Percentiles rank a stretch among this genome's conserved stretches.
These are phyloP conservation scores for Backusella australiensis DNA, from an alignment of 192 early-diverging fungal species.

Conservation along the genomic window DNA sequence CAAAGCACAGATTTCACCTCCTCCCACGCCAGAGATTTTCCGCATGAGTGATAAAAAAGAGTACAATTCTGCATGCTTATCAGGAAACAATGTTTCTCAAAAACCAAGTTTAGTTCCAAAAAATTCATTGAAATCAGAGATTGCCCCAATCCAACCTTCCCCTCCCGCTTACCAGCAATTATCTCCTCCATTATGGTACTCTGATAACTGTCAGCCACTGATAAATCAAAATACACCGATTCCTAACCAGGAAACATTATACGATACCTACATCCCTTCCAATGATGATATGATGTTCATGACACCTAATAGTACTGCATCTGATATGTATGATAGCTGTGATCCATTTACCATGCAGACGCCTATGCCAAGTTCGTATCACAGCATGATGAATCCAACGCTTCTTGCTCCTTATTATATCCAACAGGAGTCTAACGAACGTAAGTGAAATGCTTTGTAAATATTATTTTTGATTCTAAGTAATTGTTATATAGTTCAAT, in stretches of 20 bases:
- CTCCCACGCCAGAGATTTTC: constrained; percentile 2
- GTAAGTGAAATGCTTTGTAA: neutral
- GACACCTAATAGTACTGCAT: neutral
- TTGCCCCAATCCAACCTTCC: neutral
- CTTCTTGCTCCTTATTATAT: constrained; percentile 12
- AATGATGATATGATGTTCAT: neutral
- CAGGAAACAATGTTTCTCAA: neutral
- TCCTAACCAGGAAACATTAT: neutral
- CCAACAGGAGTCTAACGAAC: neutral
- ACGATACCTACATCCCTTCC: neutral
- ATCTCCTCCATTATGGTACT: neutral
- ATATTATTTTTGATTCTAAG: neutral
- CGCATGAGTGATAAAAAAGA: constrained; percentile 3
- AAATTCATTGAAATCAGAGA: neutral
- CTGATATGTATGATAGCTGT: constrained; percentile 8
- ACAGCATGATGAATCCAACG: constrained; percentile 15
- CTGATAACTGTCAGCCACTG: neutral
- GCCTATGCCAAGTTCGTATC: neutral
- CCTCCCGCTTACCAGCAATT: neutral
- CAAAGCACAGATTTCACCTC: neutral
- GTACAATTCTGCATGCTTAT: neutral
- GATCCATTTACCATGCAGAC: constrained; percentile 1
- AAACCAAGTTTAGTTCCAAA: neutral
- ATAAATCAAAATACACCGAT: neutral
- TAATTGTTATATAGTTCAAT: neutral